Evolutionary conservation across 192 early-diverging fungal genomes (phyloP), one percentile per base, ranked within the genome.

Genomic region (Dispira parvispora): DNA sequence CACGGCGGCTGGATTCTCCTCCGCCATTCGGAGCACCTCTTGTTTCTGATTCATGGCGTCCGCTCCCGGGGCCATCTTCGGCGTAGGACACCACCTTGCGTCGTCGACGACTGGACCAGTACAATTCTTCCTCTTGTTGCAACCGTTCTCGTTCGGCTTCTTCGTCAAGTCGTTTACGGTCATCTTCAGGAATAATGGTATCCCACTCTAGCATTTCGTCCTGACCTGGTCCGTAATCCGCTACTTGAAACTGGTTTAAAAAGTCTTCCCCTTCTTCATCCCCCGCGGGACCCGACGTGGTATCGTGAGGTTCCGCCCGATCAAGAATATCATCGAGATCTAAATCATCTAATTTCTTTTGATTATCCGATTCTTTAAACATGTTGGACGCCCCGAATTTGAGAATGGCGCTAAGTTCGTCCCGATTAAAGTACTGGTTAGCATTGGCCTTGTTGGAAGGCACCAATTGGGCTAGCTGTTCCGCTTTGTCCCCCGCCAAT

Each of bases 371-470:
- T 42, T 86, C 84, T 53, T 90, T 84, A 70, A 99, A 99, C 80
- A 99, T 85, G 64, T 94, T 95, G 77, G 91, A 84, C 0, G 95
- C 97, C 11, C 97, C 97, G 74, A 99, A 99, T 71, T 98, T 97
- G 58, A 99, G 81, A 60, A 99, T 93, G 0, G 90, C 84, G 18
- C 88, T 80, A 54, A 99, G 78, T 72, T 99, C 97, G 52, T 94
- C 91, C 46, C 50, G 46, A 49, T 63, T 63, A 27, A 49, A 52
- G 62, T 49, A 52, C 11, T 63, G 46, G 45, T 52, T 46, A 28
- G 46, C 32, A 23, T 18, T 21, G 46, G 8, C 50, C 20, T 47
- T 62, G 61, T 45, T 45, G 25, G 28, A 23, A 8, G 58, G 58
- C 0, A 61, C 12, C 42, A 38, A 21, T 44, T 43, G 42, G n/a